A percentile compares a stretch with the other conserved stretches of the same genome.
Evolutionary conservation across 73 alveolate species (phyloP).

Genomic region (Paramecium octaurelia): DNA sequence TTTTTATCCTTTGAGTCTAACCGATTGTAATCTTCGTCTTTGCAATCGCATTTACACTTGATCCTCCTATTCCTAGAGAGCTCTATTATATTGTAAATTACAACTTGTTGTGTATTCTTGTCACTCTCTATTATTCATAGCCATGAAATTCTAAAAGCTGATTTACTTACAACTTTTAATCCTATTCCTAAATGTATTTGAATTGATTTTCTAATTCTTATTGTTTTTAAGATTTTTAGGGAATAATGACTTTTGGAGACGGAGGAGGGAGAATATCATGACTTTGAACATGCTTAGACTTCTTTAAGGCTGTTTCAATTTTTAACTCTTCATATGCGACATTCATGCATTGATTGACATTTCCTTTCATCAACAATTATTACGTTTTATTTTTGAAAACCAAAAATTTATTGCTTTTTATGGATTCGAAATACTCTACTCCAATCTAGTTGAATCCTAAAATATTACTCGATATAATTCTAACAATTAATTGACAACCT

Average conservation of each 20-base stretch:
- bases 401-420: conserved; percentile 56
- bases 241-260: background rate
- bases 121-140: background rate
- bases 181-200: background rate
- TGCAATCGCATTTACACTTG: background rate
- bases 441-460: conserved; percentile 35
- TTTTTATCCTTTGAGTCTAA: background rate
- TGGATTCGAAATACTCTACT: conserved; percentile 60
- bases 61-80: conserved; percentile 1
- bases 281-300: background rate
- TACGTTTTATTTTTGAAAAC: conserved; percentile 60
- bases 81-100: background rate
- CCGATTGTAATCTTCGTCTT: background rate
- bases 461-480: conserved; percentile 53
- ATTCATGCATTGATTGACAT: conserved; percentile 54
- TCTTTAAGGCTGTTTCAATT: background rate
- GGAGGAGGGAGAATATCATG: background rate
- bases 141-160: conserved; percentile 31
- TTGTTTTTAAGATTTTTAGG: background rate
- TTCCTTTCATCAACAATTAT: conserved; percentile 19
- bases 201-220: background rate
- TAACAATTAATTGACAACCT: conserved; percentile 44
- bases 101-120: background rate
- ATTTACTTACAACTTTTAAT: background rate
- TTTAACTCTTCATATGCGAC: conserved; percentile 28